Evolutionary conservation across 2,329 filamentous ascomycete species (phyloP), one percentile per base, ranked within the genome.

Genomic region (Pseudogymnoascus sp.): DNA sequence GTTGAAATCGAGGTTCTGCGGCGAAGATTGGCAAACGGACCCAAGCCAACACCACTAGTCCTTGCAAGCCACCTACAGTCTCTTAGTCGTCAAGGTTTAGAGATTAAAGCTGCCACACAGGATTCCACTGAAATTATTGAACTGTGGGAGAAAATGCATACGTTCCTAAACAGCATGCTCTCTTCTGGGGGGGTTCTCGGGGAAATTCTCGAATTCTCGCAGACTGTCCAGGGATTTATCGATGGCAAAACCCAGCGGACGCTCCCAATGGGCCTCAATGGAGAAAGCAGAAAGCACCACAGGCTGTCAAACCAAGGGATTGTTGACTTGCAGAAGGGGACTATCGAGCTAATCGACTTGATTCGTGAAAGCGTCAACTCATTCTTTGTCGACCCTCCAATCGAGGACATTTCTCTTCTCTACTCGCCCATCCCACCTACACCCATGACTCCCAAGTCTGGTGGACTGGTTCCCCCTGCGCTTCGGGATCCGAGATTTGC

Each of bases 151-250:
- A 91, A 92, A 72, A 86, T 96, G 66, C 79, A 91, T 64, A 78
- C 82, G 0, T 94, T 91, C 65, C 74, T 97, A 64, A 86, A 78
- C 8, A 84, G 83, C 43, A 80, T 99, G 39, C 78, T 99, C 0
- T 92, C 91, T 0, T 77, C 86, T 6, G 86, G 87, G 65, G 94
- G 94, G 3, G 81, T 97, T 14, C 78, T 99, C 5, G 92, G 91
- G 0, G 94, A 99, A 73, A 83, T 97, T 1, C 77, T 96, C 16
- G 92, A 96, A 66, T 97, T 96, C 74, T 97, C 93, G 91, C 90
- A 96, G 67, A 94, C 88, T 12, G 87, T 92, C 0, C 88, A 95
- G 69, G 89, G 90, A 0, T 99, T 99, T 72, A 88, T 97, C 63
- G 86, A 91, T 52, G 93, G 92, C 16, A 91, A 84, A 66, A 89